Base-by-base conservation (phyloP, 192 early-diverging fungal genomes). In the Thamnidium elegans region DNA sequence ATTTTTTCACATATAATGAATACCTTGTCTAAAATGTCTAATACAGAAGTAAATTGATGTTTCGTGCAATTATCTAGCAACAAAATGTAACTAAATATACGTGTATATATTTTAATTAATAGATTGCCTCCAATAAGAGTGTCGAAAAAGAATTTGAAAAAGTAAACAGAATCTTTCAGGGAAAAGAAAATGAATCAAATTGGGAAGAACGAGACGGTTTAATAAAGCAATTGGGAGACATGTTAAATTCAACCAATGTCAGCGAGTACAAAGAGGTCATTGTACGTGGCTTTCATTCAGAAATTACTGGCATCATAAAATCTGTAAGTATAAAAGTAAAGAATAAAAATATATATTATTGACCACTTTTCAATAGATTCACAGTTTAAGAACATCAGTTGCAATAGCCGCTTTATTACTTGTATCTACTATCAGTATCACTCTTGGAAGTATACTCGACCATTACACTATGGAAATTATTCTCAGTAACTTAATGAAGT, bases 311-410 rank as follows among this genome's bases (percentile, higher is more conserved):
- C 14, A 58, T 73, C 21, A 53, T 61, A 11, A 51, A 68, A 21
- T 56, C 61, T 10, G 71, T 73, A 68, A 65, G 44, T 32, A 53
- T 6, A 7, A 34, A n/a, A n/a, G n/a, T n/a, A n/a, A n/a, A n/a
- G n/a, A n/a, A n/a, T n/a, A n/a, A n/a, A n/a, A n/a, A n/a, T n/a
- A n/a, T n/a, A n/a, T n/a, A n/a, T n/a, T n/a, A n/a, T n/a, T n/a
- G n/a, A n/a, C n/a, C n/a, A n/a, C n/a, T 39, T 46, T 14, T 46
- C 19, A 31, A 10, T 46, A 79, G 78, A 56, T 77, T 4, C 51
- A 63, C 13, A 79, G 78, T 54, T 52, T 80, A 52, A 46, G 78
- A 15, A 77, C 78, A 17, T 58, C 71, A 13, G 48, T 75, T 20
- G 60, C 78, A 6, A 55, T 72, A 17, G 62, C 59, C 15, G 62